Conservation (phyloP, 2,329 filamentous ascomycete genomes). For the Fusarium phyllophilum region DNA sequence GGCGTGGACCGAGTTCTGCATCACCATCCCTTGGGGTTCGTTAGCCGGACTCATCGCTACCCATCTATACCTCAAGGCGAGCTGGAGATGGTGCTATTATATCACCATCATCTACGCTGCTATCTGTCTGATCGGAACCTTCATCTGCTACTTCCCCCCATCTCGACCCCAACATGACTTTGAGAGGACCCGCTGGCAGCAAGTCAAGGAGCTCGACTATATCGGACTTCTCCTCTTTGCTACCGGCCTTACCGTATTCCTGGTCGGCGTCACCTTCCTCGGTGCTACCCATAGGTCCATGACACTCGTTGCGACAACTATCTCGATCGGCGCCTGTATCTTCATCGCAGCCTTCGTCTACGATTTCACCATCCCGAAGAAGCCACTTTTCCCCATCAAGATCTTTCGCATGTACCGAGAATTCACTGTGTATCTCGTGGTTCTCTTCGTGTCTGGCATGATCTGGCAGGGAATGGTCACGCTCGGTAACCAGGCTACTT, state of each 20-base stretch:
- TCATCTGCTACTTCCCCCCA: conserved; percentile 13
- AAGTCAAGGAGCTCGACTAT: conserved; percentile 12
- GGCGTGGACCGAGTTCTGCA: conserved; percentile 14
- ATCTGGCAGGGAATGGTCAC: conserved; percentile 10
- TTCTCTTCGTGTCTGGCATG: conserved; percentile 11
- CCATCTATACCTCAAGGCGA: conserved; percentile 3
- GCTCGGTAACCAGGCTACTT: neutral
- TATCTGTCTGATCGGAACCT: neutral
- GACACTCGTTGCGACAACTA: neutral
- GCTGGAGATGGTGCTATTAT: conserved; percentile 18
- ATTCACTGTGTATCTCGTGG: conserved; percentile 5
- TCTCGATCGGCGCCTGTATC: conserved; percentile 4
- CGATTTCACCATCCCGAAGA: conserved; percentile 4
- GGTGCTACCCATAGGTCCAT: conserved; percentile 1
- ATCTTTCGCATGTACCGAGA: conserved; percentile 10
- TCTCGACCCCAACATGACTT: conserved; percentile 12
- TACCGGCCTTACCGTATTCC: neutral
- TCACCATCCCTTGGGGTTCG: conserved; percentile 5
- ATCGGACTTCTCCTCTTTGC: conserved; percentile 13
- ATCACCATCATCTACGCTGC: conserved; percentile 12
- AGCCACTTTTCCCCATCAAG: conserved; percentile 3
- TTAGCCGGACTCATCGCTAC: conserved; percentile 2
- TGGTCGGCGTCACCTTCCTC: neutral
- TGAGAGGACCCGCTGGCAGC: conserved; percentile 17
- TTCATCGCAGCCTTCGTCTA: conserved; percentile 10